Base-by-base conservation (phyloP, 2,329 filamentous ascomycete genomes). In the Sporothrix sp. region DNA sequence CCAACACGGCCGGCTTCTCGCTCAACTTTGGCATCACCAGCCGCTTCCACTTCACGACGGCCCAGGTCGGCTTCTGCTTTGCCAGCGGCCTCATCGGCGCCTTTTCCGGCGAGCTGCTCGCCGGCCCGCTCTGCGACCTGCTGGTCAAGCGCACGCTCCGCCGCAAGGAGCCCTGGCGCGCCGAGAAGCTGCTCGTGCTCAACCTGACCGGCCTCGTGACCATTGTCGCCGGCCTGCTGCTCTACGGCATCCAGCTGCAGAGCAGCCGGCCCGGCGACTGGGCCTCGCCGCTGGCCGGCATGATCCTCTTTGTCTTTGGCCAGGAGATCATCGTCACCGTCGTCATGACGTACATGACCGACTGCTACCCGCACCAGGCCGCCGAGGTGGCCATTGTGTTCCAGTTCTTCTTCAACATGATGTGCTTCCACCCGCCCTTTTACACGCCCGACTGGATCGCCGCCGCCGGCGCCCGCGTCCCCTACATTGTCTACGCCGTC, bases 1-100 rank as follows among this genome's bases (percentile, higher is more conserved):
- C 52, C 50, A 57, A 56, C 48, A 57, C 56, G 40, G 56, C 56
- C n/a, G 56, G 54, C 18, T 56, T 57, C 27, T 42, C 56, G 5
- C 48, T 57, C 43, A 57, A 56, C 50, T 57, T 57, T 36, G 56
- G 54, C 28, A 14, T 30, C 10, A 48, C 36, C 20, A 50, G 39
- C 42, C 39, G 47, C 20, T 56, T 42, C 35, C 40, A 52, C 33
- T 54, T 54, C 33, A 54, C 32, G 23, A 51, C 50, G 10, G 40
- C 48, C 20, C 54, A 57, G 42, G 48, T 56, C 32, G 56, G 56
- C 28, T 56, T 50, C 46, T 54, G 54, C 42, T 56, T 52, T 30
- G 44, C 56, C 30, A 46, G 52, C 2, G 56, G 54, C 32, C 38
- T 57, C 7, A 52, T 56, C 16, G 56, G 56, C 30, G 56, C 54